Percentiles rank a stretch among this genome's conserved stretches.
phyloP scores from a whole-genome alignment of 495 filamentous ascomycete species.

The Penicillium angulare region DNA sequence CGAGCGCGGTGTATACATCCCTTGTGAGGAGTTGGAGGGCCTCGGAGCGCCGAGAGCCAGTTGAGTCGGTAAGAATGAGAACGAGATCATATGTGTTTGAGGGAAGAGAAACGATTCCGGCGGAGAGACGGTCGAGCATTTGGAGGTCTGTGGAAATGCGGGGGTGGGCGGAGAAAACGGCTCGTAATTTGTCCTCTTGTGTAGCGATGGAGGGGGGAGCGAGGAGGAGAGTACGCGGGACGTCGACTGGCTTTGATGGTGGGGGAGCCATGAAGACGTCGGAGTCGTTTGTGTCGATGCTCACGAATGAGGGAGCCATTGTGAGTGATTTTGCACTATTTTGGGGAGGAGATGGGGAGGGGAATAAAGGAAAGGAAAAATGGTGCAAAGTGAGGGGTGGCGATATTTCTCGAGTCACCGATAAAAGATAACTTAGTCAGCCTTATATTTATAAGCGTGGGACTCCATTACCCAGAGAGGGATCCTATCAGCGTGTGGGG shows the following conservation, averaged over 20 bases:
- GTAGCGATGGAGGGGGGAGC: constrained; percentile 73
- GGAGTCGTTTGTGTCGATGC: constrained; percentile 44
- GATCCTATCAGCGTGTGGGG: constrained; percentile 14
- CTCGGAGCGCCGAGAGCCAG: constrained; percentile 58
- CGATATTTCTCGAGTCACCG: constrained; percentile 17
- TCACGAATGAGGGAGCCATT: constrained; percentile 41
- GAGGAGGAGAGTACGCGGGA: constrained; percentile 61
- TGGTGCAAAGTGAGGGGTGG: constrained; percentile 24
- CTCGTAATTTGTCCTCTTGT: constrained; percentile 59
- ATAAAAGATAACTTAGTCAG: constrained; percentile 29
- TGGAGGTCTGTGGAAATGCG: constrained; percentile 81
- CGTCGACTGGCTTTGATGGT: constrained; percentile 24
- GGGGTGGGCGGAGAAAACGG: constrained; percentile 61
- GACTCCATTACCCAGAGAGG: neutral
- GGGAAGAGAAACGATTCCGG: constrained; percentile 78
- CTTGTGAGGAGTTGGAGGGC: constrained; percentile 60
- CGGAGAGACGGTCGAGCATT: constrained; percentile 93
- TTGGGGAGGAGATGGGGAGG: neutral
- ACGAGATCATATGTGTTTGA: constrained; percentile 76
- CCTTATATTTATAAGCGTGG: constrained; percentile 16
- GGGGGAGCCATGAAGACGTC: constrained; percentile 37
- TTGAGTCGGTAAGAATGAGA: constrained; percentile 75
- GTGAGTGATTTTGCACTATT: neutral
- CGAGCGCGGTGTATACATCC: constrained; percentile 66
- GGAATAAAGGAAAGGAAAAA: constrained; percentile 2